Conservation (phyloP, 345 rosid species). For the Heritiera littoralis region DNA sequence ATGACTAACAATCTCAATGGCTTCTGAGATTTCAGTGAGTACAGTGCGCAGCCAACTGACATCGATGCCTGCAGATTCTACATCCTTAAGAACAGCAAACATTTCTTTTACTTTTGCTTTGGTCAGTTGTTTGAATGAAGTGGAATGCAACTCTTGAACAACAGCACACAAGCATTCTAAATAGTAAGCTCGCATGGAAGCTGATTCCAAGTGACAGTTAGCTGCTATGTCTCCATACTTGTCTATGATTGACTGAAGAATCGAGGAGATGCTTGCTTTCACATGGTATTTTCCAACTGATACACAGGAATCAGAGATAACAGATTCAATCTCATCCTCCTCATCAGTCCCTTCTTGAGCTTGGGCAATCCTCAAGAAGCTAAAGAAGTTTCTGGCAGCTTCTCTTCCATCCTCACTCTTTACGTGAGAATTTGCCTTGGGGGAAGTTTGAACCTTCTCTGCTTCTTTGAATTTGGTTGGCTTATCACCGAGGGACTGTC, state of each 20-base stretch:
- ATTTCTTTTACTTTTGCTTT: constrained; percentile 62
- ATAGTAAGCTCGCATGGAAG: constrained; percentile 63
- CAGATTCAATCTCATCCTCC: constrained; percentile 43
- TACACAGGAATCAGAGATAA: constrained; percentile 64
- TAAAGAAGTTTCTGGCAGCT: constrained; percentile 27
- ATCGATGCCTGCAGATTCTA: constrained; percentile 63
- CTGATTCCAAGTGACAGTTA: constrained; percentile 60
- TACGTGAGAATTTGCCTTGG: constrained; percentile 17
- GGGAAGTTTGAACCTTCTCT: constrained; percentile 21
- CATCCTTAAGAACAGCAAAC: constrained; percentile 71
- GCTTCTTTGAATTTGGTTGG: constrained; percentile 26
- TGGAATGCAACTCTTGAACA: constrained; percentile 68
- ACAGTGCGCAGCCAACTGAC: constrained; percentile 57
- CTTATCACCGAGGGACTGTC: constrained; percentile 13
- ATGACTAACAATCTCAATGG: constrained; percentile 44
- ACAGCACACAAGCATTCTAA: constrained; percentile 67
- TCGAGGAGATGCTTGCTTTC: constrained; percentile 47
- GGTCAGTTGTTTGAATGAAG: constrained; percentile 51
- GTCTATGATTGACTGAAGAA: constrained; percentile 52
- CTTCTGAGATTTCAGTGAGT: constrained; percentile 55
- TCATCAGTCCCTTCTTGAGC: constrained; percentile 32
- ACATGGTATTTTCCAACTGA: constrained; percentile 71
- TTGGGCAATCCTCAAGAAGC: constrained; percentile 39
- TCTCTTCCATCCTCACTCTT: constrained; percentile 14
- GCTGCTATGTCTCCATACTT: constrained; percentile 82